Percentiles rank a stretch among this genome's conserved stretches.
These are phyloP conservation scores for Venturia effusa DNA, from an alignment of 2,329 filamentous ascomycete species.

Conservation along the genomic window DNA sequence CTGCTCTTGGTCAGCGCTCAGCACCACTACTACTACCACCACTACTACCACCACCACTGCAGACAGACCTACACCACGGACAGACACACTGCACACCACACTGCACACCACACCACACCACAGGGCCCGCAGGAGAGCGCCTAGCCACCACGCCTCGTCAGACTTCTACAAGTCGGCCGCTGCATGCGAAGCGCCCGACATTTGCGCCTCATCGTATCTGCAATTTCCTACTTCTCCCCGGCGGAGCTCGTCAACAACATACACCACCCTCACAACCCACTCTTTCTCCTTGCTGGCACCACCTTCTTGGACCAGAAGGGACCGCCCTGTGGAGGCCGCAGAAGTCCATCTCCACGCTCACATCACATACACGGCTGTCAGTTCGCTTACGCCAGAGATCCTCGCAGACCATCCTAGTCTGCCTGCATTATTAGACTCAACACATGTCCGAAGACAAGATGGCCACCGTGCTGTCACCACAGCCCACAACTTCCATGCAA, in stretches of 20 bases:
- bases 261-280: not conserved
- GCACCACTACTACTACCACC: not conserved
- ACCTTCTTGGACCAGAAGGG: not conserved
- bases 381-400: not conserved
- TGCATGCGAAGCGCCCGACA: slow-evolving; percentile 3
- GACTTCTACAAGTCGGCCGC: not conserved
- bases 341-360: not conserved
- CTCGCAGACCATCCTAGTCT: not conserved
- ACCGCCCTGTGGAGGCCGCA: not conserved
- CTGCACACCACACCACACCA: not conserved
- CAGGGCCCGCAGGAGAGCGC: not conserved
- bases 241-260: not conserved
- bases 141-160: not conserved
- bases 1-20: no score
- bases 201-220: not conserved
- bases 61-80: not conserved
- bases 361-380: not conserved
- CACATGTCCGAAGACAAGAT: slow-evolving; percentile 3
- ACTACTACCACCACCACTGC: not conserved
- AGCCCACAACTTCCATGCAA: not conserved
- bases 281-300: not conserved
- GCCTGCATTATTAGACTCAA: not conserved
- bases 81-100: not conserved
- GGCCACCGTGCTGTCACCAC: slow-evolving; percentile 9
- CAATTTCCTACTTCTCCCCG: not conserved